Evolutionary conservation across 768 basidiomycete species (phyloP).

Genomic region (Exidia glandulosa): DNA sequence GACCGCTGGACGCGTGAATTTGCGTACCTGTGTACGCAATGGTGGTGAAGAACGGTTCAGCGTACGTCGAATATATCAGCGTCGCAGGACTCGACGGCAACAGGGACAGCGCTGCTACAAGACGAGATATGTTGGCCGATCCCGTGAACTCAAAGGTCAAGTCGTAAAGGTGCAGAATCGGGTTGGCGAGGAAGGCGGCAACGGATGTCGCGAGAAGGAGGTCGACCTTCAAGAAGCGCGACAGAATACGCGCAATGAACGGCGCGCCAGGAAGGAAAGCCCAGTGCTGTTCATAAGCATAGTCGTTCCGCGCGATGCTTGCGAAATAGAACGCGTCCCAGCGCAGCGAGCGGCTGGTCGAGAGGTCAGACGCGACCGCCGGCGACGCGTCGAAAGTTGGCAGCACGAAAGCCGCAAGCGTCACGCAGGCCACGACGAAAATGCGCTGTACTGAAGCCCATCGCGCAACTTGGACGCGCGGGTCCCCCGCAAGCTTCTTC

Average conservation of each 20-base stretch:
- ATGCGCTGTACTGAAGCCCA: not conserved
- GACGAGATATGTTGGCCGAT: constrained; percentile 46
- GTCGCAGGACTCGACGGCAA: constrained; percentile 74
- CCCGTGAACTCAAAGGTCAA: constrained; percentile 49
- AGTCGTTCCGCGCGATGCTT: constrained; percentile 48
- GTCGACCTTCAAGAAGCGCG: constrained; percentile 17
- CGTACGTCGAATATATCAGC: constrained; percentile 60
- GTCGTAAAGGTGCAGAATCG: constrained; percentile 34
- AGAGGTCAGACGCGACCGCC: not conserved
- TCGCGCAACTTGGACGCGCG: not conserved
- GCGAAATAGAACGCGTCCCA: constrained; percentile 88
- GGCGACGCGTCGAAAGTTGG: constrained; percentile 10
- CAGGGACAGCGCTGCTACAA: constrained; percentile 57
- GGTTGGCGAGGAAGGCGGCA: not conserved
- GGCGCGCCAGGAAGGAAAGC: constrained; percentile 77
- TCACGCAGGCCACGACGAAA: not conserved
- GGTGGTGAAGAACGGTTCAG: constrained; percentile 78
- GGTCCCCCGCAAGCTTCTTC: too few relatives aligned
- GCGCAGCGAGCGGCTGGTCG: constrained; percentile 36
- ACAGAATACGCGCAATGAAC: constrained; percentile 35
- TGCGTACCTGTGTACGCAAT: constrained; percentile 60
- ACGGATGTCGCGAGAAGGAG: constrained; percentile 28
- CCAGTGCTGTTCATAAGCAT: constrained; percentile 68
- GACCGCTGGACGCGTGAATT: not conserved
- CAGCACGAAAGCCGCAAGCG: not conserved